Base-by-base conservation (phyloP, 768 basidiomycete species). In the Calocera viscosa region DNA sequence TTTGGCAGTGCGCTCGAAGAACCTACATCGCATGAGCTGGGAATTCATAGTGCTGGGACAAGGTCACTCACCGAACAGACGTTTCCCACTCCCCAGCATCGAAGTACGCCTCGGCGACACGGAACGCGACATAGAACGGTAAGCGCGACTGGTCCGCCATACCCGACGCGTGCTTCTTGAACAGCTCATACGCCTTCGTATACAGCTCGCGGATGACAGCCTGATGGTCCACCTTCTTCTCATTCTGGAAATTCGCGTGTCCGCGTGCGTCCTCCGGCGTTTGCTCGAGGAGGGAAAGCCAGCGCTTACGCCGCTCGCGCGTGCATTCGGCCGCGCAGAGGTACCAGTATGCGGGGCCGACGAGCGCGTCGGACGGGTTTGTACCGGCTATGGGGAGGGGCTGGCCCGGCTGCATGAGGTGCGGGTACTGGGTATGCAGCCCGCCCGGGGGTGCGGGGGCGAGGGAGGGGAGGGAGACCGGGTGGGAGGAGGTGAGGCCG, bases 341-440 rank as follows among this genome's bases (percentile, higher is more conserved):
- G 76, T 91, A 96, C 73, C 94, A 95, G 74, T 88, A 93, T 0
- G 93, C 94, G 0, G 95, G 88, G 73, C 94, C 92, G 73, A 94
- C 92, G 63, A 98, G 75, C 0, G 89, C 85, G 70, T 88, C 86
- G 41, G 83, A 84, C 0, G 95, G 93, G 72, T 92, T 93, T 24
- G 88, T 72, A 1, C 90, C 72, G 0, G 68, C 70, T 7, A 70
- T 33, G 17, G 66, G 68, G 19, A 49, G 66, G 64, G 14, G 64
- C 35, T 10, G 66, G 30, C 0, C 74, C 68, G 7, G 75, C 67
- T 65, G 72, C 65, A 65, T 72, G 41, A 67, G 68, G 30, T 65
- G 75, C 38, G 68, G 75, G 67, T 68, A 73, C 26, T 69, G 70
- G 64, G 69, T 71, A 66, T 69, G 73, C 71, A 70, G 72, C 64